A percentile compares a stretch with the other conserved stretches of the same genome.
These are phyloP conservation scores for Moesziomyces antarcticus DNA, from an alignment of 1,284 basidiomycete genomes.

Conservation along the genomic window DNA sequence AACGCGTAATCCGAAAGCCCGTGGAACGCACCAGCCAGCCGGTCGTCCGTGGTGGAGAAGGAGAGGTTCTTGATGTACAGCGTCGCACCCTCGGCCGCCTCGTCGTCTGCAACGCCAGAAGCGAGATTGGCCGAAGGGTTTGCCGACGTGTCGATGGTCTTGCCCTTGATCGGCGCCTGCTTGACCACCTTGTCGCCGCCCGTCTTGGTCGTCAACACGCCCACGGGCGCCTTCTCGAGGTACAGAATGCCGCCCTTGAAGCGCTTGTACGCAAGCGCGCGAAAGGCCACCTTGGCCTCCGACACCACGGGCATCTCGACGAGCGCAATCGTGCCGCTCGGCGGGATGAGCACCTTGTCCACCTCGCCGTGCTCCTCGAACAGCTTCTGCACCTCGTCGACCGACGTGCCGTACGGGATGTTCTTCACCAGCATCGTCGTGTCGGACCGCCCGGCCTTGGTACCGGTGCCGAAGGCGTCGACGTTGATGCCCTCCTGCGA, in stretches of 20 bases:
- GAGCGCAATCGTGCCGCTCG: slow-evolving; percentile 91
- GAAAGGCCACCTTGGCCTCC: slow-evolving; percentile 73
- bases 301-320: slow-evolving; percentile 81
- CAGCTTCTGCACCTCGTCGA: slow-evolving; percentile 78
- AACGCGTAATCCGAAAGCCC: slow-evolving; percentile 85
- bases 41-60: slow-evolving; percentile 85
- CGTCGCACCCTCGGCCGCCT: slow-evolving; percentile 78
- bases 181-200: slow-evolving; percentile 40
- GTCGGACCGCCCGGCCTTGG: slow-evolving; percentile 68
- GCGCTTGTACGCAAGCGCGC: slow-evolving; percentile 84
- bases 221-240: slow-evolving; percentile 85
- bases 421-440: slow-evolving; percentile 94
- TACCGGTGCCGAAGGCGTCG: slow-evolving; percentile 65
- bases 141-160: slow-evolving; percentile 25
- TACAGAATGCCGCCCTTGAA: slow-evolving; percentile 90
- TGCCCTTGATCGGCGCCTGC: slow-evolving; percentile 48
- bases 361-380: slow-evolving; percentile 83
- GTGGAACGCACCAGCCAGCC: slow-evolving; percentile 78
- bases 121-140: slow-evolving; percentile 13
- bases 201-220: slow-evolving; percentile 71
- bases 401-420: slow-evolving; percentile 89
- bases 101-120: slow-evolving; percentile 16
- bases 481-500: slow-evolving; percentile 71
- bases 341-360: slow-evolving; percentile 84
- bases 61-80: slow-evolving; percentile 95